Conservation (phyloP, 495 filamentous ascomycete genomes). For the Penicillium dipodomyicola region DNA sequence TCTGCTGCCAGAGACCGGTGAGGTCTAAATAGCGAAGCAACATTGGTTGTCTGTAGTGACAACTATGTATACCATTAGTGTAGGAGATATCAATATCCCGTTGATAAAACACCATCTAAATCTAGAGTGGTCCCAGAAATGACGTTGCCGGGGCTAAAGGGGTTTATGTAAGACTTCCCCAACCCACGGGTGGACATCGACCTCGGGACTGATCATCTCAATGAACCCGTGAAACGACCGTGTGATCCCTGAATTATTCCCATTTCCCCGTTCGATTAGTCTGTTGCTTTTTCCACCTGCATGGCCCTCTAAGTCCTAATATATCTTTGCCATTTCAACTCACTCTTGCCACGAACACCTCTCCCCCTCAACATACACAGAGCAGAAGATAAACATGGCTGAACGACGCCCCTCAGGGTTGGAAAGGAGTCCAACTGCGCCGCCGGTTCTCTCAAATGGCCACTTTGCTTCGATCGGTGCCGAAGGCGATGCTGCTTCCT, state of each 20-base stretch:
- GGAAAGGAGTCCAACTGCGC: constrained; percentile 48
- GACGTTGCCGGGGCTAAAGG: constrained; percentile 1
- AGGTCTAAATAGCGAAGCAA: not conserved
- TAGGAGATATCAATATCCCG: not conserved
- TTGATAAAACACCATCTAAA: not conserved
- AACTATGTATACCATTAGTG: not conserved
- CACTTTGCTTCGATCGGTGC: constrained; percentile 81
- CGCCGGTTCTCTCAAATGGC: constrained; percentile 70
- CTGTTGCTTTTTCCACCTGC: constrained; percentile 5
- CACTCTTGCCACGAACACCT: constrained; percentile 26
- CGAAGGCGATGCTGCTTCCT: constrained; percentile 60
- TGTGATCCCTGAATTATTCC: constrained; percentile 9
- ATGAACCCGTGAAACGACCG: constrained; percentile 8
- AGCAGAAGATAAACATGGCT: constrained; percentile 22
- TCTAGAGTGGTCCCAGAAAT: not conserved
- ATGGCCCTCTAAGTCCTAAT: constrained; percentile 11
- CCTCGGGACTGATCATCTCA: constrained; percentile 19
- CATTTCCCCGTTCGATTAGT: constrained; percentile 1
- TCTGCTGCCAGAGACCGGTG: not conserved
- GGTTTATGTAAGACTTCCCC: constrained; percentile 30
- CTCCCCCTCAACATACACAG: constrained; percentile 26
- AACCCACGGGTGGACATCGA: constrained; percentile 8
- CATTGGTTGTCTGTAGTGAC: not conserved
- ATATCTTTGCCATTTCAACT: constrained; percentile 17
- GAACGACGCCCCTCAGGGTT: constrained; percentile 32